Base-by-base conservation (phyloP, 176 grass and related monocot species). In the Thinopyrum elongatum region DNA sequence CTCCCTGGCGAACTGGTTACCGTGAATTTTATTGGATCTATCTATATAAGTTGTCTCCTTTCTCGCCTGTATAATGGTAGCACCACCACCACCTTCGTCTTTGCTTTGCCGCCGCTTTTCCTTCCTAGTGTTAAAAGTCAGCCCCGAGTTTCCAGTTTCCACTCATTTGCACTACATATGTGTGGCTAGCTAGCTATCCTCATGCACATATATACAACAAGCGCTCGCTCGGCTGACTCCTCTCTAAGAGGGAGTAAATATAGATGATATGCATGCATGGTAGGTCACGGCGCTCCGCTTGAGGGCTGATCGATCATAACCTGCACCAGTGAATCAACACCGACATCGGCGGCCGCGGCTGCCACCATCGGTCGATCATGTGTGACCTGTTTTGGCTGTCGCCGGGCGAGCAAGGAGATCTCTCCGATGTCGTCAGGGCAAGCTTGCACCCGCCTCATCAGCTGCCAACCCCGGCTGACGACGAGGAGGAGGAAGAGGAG, bases 301-400 rank as follows among this genome's bases (percentile, higher is more conserved):
- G 69, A 4, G 5, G n/a, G n/a, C 70, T 74, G 12, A 74, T 17
- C 44, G 71, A 28, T 47, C 71, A 47, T 28, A 47, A 16, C 41
- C 42, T 74, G 25, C 35, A 41, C 69, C 38, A 0, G 35, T 2
- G n/a, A 66, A 39, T 39, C 36, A 25, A 25, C 3, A 47, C n/a
- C 69, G 17, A 0, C 17, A 1, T 26, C n/a, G 6, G 22, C 70
- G 4, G 36, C 22, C 5, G 23, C 7, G 23, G 41, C 42, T 35
- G 34, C 34, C 34, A 35, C 34, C 34, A 35, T 35, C 34, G 7
- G 30, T 75, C 16, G 46, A 76, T 55, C 86, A 95, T 95, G 96
- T 88, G 96, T 25, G 96, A 98, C 90, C 91, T 84, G 62, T 98
- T 95, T 49, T 98, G 93, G 96, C 55, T 64, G 68, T 89, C 87